Evolutionary conservation across 495 filamentous ascomycete species (phyloP), one percentile per base, ranked within the genome.

Genomic region (Pseudevernia furfuracea): DNA sequence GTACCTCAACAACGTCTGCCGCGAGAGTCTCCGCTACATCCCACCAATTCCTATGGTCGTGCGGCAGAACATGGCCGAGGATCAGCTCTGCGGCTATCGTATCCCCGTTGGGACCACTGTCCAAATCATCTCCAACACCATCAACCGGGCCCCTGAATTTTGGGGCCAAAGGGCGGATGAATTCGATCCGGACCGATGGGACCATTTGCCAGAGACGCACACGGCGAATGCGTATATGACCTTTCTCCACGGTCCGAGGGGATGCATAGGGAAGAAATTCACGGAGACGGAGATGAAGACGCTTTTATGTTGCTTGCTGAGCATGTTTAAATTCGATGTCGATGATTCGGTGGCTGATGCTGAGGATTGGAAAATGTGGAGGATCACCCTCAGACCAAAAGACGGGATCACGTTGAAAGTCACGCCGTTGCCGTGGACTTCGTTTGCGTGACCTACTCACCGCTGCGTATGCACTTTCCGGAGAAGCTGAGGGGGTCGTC

Each of bases 311-410:
- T 68, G 66, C 32, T 44, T 73, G 32, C 59, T 73, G 21, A 72
- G 70, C 36, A 58, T 41, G 66, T 68, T 49, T 58, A 58, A 64
- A 21, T 73, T 72, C 34, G 68, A 67, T 37, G 71, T 70, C 4
- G 76, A 81, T 63, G 66, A 66, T 30, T 59, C 62, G 28, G 68
- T 72, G 12, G 71, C 72, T 6, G 76, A 82, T 64, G 80, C 79
- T 6, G 80, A 82, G 72, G 71, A 76, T 17, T 76, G 75, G 74
- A 82, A 82, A 73, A 78, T 81, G 80, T 82, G 79, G 80, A 71
- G 78, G 12, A 61, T 82, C 32, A 78, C 80, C 39, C 61, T 82
- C 14, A 41, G 39, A 15, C 39, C 39, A 19, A 41, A 19, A 9
- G 39, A 41, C 6, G 39, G 39, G 39, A 41, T 41, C 39, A 41